A percentile compares a stretch with the other conserved stretches of the same genome.
Conservation (phyloP, 768 basidiomycete species). For the Hypsizygus marmoreus region DNA sequence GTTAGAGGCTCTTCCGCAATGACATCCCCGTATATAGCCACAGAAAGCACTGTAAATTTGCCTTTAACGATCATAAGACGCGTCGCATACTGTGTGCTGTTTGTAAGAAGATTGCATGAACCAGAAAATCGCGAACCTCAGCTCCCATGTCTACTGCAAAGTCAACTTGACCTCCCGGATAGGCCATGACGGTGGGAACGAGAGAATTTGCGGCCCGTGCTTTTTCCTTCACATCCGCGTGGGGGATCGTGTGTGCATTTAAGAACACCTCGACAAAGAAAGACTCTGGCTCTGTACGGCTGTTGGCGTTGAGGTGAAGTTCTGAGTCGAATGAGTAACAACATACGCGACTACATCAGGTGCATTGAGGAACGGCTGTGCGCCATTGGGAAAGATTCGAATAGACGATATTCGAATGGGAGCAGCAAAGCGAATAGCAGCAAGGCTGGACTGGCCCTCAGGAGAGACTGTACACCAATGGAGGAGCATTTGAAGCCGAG, state of each 20-base stretch:
- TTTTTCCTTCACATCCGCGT: slow-evolving; percentile 52
- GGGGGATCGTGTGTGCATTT: slow-evolving; percentile 60
- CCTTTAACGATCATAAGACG: slow-evolving; percentile 82
- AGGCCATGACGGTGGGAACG: slow-evolving; percentile 70
- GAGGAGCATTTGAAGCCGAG: slow-evolving; percentile 62
- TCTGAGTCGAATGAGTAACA: slow-evolving; percentile 2
- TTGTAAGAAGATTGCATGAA: not conserved
- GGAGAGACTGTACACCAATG: slow-evolving; percentile 71
- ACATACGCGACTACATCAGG: slow-evolving; percentile 67
- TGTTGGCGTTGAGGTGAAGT: slow-evolving; percentile 27
- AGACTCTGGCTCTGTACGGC: slow-evolving; percentile 69
- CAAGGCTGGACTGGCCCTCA: slow-evolving; percentile 54
- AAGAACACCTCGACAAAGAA: slow-evolving; percentile 78
- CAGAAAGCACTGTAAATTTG: slow-evolving; percentile 63
- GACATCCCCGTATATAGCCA: slow-evolving; percentile 63
- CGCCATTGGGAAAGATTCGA: slow-evolving; percentile 67
- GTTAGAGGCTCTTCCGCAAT: slow-evolving; percentile 45
- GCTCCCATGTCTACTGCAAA: slow-evolving; percentile 69
- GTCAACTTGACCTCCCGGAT: slow-evolving; percentile 67
- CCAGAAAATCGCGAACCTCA: slow-evolving; percentile 48
- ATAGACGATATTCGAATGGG: slow-evolving; percentile 71
- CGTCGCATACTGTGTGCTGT: slow-evolving; percentile 56
- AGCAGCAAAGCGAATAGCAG: slow-evolving; percentile 70
- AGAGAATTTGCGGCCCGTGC: slow-evolving; percentile 70
- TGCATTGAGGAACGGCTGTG: slow-evolving; percentile 59